Evolutionary conservation across 257 asterid species (phyloP).

Genomic region (Solanum habrochaites): DNA sequence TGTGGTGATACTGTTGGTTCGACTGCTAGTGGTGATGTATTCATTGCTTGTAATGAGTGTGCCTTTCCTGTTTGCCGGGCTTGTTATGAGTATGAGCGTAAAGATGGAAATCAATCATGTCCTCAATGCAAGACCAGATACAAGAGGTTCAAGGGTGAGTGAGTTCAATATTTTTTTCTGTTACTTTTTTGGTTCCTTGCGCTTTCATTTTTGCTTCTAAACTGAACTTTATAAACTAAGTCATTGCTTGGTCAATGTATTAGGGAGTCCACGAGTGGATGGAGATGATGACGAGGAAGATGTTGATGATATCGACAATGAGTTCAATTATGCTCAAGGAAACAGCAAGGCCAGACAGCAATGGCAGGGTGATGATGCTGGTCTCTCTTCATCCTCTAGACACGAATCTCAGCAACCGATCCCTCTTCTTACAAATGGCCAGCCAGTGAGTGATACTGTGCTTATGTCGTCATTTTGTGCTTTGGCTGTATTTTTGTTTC

Average conservation of each 20-base stretch:
- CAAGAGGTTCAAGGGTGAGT: slow-evolving; percentile 75
- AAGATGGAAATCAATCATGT: slow-evolving; percentile 81
- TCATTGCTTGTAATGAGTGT: slow-evolving; percentile 93
- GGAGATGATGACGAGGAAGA: slow-evolving; percentile 92
- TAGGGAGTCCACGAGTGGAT: slow-evolving; percentile 88
- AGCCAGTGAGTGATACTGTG: slow-evolving; percentile 38
- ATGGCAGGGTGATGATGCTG: slow-evolving; percentile 78
- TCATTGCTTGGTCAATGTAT: neutral
- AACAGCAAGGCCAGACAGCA: slow-evolving; percentile 58
- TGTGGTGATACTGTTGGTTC: slow-evolving; percentile 79
- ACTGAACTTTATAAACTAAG: neutral
- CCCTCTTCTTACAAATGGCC: slow-evolving; percentile 86
- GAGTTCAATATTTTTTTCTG: neutral
- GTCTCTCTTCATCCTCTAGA: slow-evolving; percentile 75
- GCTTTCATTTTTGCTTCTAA: neutral
- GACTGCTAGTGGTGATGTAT: slow-evolving; percentile 50
- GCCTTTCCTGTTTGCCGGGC: slow-evolving; percentile 90
- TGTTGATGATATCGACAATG: slow-evolving; percentile 72
- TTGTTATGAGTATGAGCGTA: slow-evolving; percentile 87
- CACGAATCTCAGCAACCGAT: slow-evolving; percentile 77
- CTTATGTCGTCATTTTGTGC: neutral
- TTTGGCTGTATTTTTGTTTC: neutral
- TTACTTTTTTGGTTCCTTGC: neutral
- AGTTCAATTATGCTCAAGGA: slow-evolving; percentile 52
- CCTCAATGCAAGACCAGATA: slow-evolving; percentile 93